Base-by-base conservation (phyloP, 2,329 filamentous ascomycete species). In the Verticillium longisporum region DNA sequence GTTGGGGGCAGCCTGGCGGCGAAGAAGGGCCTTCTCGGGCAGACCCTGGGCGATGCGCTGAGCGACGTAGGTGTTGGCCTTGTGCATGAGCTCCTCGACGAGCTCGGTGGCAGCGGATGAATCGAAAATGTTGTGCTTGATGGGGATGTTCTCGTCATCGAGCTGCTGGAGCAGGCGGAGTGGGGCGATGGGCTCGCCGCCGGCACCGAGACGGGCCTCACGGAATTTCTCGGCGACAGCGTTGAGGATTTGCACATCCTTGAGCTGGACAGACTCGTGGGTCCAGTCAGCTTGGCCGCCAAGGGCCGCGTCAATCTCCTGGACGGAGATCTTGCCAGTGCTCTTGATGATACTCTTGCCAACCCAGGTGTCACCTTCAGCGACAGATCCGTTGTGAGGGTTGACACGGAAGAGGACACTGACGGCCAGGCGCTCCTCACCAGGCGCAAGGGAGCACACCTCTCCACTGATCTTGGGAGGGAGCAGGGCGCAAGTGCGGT, bases 141-240 rank as follows among this genome's bases (percentile, higher is more conserved):
- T 93, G 2, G 94, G 95, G 59, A 97, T 92, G 74, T 98, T 98
- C 81, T 99, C 95, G 68, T 99, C 95, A 68, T 99, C 95, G 50
- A 98, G 83, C 77, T 97, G 93, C 75, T 97, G 92, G 64, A 98
- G 81, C 56, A 99, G 83, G 61, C 95, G 90, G 59, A 99, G 85
- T 50, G 94, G 88, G 37, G 93, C 90, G 68, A 97, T 90, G 13
- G 90, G 87, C 65, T 90, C 86, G 54, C 87, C 87, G 38, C 90
- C 89, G 59, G 92, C 88, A 61, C 90, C 91, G 62, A 97, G 89
- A 62, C 95, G 90, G 57, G 86, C 82, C 77, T 97, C 91, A 54
- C 92, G 89, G 83, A 98, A 96, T 74, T 95, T 97, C 71, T 92
- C 89, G 5, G 92, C 87, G 65, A 97, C 86, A 66, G 86, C 84